Base-by-base conservation (phyloP, 2,329 filamentous ascomycete genomes). In the Sporothrix pallida region DNA sequence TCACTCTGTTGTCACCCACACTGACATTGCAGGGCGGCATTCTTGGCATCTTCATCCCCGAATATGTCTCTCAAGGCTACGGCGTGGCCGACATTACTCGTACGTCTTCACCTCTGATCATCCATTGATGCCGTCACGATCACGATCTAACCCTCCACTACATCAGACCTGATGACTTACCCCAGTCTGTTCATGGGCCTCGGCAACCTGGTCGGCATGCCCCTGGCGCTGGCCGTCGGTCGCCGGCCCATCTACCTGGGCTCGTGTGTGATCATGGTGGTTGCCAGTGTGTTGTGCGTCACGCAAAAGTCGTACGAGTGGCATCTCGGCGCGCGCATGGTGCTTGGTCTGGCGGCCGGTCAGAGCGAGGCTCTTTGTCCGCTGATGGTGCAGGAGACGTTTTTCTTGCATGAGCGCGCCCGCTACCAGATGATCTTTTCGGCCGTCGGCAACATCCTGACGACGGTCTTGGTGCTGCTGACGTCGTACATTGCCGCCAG, bases 351-450 rank as follows among this genome's bases (percentile, higher is more conserved):
- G 4, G 58, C 58, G 3, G 58, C 58, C 26, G 58, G 58, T 0
- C 58, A 62, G 26, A 37, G 23, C 4, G 58, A 62, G 12, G 58
- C 58, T 1, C 26, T 62, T 12, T 62, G 58, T 8, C 58, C 58
- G 2, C 58, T 62, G 8, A 62, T 62, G 26, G 58, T 62, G 5
- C 26, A 42, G 6, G 58, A 62, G n/a, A 17, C 31, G 13, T 42
- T n/a, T 31, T 62, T 62, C 8, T 31, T 62, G 15, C 58, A 62
- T 15, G 58, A 62, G 26, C 15, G 58, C 0, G 31, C 58, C 13
- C 58, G 58, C 26, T 62, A 62, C 58, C 58, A 62, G 58, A 62
- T 62, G 58, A 37, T 62, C 58, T 62, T 62, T 9, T 62, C 58
- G 26, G 58, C 58, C 1, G 6, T 42, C 13, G 58, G 58, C 26